A percentile compares a stretch with the other conserved stretches of the same genome.
Conservation (phyloP, 192 early-diverging fungal species). For the Umbelopsis isabellina region DNA sequence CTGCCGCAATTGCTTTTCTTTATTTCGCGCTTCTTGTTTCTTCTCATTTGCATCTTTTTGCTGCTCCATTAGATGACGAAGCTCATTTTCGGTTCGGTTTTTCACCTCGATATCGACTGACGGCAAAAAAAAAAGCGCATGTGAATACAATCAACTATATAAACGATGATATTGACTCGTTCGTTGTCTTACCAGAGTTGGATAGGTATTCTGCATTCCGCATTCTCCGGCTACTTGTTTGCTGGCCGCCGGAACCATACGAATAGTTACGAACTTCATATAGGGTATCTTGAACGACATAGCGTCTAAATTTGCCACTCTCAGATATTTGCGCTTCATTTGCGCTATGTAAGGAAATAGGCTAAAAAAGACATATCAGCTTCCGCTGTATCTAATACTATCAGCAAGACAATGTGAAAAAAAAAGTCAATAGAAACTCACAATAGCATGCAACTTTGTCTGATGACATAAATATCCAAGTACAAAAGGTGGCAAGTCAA, state of each 20-base stretch:
- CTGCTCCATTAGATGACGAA: not conserved
- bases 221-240: slow-evolving; percentile 29
- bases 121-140: not conserved
- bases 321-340: slow-evolving; percentile 23
- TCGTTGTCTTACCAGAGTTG: slow-evolving; percentile 33
- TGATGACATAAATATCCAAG: slow-evolving; percentile 66
- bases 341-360: slow-evolving; percentile 23
- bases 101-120: slow-evolving; percentile 8
- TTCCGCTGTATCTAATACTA: not conserved
- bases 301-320: slow-evolving; percentile 25
- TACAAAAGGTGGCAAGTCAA: slow-evolving; percentile 72
- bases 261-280: slow-evolving; percentile 32
- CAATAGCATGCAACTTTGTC: slow-evolving; percentile 60
- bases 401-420: not conserved
- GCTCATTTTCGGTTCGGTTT: slow-evolving; percentile 11
- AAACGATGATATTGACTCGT: not conserved
- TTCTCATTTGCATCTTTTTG: not conserved
- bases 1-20: not conserved
- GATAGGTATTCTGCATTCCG: slow-evolving; percentile 12
- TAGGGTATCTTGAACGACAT: slow-evolving; percentile 25
- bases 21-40: not conserved
- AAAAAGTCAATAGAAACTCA: slow-evolving; percentile 28
- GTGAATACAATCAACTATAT: slow-evolving; percentile 16
- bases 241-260: slow-evolving; percentile 36
- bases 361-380: slow-evolving; percentile 20